Conservation (phyloP, 257 asterid genomes). For the Solanum peruvianum region DNA sequence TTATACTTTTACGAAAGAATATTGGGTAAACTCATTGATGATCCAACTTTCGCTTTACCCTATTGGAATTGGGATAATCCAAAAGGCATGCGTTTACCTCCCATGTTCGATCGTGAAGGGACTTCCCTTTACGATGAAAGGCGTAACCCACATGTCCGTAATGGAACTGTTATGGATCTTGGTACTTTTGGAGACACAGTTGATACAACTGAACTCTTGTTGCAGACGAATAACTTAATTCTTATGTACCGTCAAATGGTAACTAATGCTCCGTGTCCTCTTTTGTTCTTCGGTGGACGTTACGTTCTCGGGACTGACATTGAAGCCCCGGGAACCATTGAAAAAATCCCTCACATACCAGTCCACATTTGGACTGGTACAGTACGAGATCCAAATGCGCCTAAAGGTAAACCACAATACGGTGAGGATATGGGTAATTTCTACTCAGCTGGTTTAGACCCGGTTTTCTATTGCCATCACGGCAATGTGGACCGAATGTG, state of each 20-base stretch:
- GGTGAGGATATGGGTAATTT: conserved; percentile 5
- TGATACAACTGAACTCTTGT: neutral
- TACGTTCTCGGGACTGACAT: neutral
- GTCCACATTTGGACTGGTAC: neutral
- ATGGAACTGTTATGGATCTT: neutral
- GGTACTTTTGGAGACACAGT: neutral
- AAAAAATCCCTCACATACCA: neutral
- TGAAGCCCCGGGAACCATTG: neutral
- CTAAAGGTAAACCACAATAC: neutral
- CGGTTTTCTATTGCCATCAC: conserved; percentile 4
- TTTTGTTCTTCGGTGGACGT: neutral
- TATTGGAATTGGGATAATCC: neutral
- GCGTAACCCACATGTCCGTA: neutral
- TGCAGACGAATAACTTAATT: neutral
- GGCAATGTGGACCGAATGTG: conserved; percentile 2
- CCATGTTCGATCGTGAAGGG: neutral
- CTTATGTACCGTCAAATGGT: conserved; percentile 9
- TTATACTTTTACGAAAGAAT: conserved; percentile 11
- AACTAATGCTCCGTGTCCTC: neutral
- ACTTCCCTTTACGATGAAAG: conserved; percentile 2
- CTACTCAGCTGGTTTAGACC: conserved; percentile 2
- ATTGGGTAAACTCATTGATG: neutral
- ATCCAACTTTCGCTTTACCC: conserved; percentile 3
- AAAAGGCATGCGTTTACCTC: conserved; percentile 7
- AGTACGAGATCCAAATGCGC: neutral